phyloP scores from a whole-genome alignment of 345 rosid species.

The Kandelia obovata region DNA sequence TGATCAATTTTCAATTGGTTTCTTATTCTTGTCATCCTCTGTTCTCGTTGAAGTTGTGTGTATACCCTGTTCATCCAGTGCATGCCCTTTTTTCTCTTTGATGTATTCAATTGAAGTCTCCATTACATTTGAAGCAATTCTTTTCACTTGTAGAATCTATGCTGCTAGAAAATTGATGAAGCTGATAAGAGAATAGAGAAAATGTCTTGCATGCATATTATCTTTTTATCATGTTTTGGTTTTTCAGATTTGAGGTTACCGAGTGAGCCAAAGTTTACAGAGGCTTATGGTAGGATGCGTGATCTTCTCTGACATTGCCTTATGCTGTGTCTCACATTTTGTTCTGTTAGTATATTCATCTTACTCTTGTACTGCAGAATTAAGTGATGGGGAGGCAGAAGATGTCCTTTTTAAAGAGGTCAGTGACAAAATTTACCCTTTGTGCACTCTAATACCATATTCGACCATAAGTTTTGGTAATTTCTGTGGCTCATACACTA shows the following conservation, averaged over 20 bases:
- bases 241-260: conserved; percentile 59
- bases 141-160: not conserved
- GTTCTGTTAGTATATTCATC: not conserved
- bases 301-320: conserved; percentile 2
- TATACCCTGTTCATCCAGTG: not conserved
- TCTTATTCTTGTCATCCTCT: not conserved
- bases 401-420: conserved; percentile 93
- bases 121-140: not conserved
- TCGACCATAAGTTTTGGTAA: too few relatives aligned
- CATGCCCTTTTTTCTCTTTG: not conserved
- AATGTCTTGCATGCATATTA: not conserved
- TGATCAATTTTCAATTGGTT: not conserved
- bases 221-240: conserved; percentile 1
- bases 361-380: conserved; percentile 43
- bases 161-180: not conserved
- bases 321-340: not conserved
- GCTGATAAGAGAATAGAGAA: not conserved
- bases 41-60: not conserved
- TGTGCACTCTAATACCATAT: too few relatives aligned
- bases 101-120: too few relatives aligned
- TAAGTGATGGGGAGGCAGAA: conserved; percentile 71
- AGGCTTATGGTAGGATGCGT: conserved; percentile 64
- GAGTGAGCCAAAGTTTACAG: conserved; percentile 62
- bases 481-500: too few relatives aligned
- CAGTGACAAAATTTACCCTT: not conserved